These are phyloP conservation scores for Phytophthora multivora DNA, from an alignment of 352 stramenopile genomes.

Conservation along the genomic window DNA sequence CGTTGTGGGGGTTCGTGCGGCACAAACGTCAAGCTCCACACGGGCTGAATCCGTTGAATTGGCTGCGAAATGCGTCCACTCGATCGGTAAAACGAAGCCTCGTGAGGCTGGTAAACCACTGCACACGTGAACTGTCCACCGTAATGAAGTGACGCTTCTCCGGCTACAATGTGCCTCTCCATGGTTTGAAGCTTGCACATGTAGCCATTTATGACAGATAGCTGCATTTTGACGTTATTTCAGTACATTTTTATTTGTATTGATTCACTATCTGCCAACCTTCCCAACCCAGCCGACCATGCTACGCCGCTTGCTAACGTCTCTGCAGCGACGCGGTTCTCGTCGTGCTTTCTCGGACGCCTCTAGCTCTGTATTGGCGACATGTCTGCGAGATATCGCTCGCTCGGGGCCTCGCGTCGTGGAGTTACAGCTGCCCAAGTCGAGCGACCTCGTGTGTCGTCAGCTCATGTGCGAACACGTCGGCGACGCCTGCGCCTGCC, in stretches of 20 bases:
- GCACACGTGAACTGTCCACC: constrained; percentile 7
- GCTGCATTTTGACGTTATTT: no score
- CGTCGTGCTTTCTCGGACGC: constrained; percentile 7
- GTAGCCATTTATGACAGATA: no score
- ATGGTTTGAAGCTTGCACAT: neutral
- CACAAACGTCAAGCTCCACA: neutral
- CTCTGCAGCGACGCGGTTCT: neutral
- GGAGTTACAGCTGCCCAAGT: constrained; percentile 73
- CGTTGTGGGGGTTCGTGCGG: constrained; percentile 3
- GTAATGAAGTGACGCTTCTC: neutral
- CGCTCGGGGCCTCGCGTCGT: constrained; percentile 49
- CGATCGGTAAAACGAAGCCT: constrained; percentile 3
- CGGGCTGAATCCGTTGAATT: neutral
- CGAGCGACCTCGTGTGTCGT: constrained; percentile 87
- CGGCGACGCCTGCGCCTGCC: constrained; percentile 84
- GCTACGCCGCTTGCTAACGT: neutral
- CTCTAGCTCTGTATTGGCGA: constrained; percentile 9
- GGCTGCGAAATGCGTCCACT: constrained; percentile 1
- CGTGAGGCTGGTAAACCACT: neutral
- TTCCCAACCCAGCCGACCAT: neutral
- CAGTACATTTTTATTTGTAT: no score
- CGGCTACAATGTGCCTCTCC: no score
- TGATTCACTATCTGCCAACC: no score
- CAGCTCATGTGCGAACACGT: constrained; percentile 94
- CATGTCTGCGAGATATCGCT: constrained; percentile 72